Evolutionary conservation across 1,284 basidiomycete species (phyloP).

Genomic region (Grifola frondosa): DNA sequence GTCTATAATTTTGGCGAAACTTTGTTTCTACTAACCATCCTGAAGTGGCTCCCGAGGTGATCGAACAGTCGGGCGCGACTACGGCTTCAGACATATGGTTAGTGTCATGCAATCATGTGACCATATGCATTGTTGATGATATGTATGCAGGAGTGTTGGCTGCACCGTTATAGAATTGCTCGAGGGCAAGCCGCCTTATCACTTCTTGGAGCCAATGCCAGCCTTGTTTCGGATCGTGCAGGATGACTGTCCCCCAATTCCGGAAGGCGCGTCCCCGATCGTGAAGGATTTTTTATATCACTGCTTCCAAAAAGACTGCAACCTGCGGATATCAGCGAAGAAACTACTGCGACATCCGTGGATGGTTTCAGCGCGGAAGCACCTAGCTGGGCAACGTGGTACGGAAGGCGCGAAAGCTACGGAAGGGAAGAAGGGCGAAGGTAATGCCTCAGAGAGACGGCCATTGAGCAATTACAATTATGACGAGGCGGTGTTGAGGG

Average conservation of each 20-base stretch:
- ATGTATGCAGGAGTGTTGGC: constrained; percentile 74
- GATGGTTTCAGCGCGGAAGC: constrained; percentile 86
- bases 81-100: constrained; percentile 97
- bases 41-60: constrained; percentile 94
- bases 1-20: constrained; percentile 32
- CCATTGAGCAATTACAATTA: constrained; percentile 80
- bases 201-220: constrained; percentile 96
- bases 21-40: constrained; percentile 17
- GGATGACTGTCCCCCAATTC: constrained; percentile 94
- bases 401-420: constrained; percentile 38
- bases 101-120: constrained; percentile 16
- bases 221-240: constrained; percentile 97
- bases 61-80: constrained; percentile 94
- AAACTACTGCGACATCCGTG: constrained; percentile 93
- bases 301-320: constrained; percentile 97
- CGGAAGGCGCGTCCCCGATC: constrained; percentile 90
- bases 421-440: constrained; percentile 35
- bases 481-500: constrained; percentile 91
- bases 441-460: constrained; percentile 44
- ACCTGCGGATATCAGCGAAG: constrained; percentile 90
- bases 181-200: constrained; percentile 95
- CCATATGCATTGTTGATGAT: constrained; percentile 7
- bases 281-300: constrained; percentile 97
- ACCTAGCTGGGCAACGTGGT: constrained; percentile 57
- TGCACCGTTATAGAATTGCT: constrained; percentile 96